Percentiles rank a stretch among this genome's conserved stretches.
Conservation (phyloP, 2,329 filamentous ascomycete species). For the Aspergillus pseudonomiae region DNA sequence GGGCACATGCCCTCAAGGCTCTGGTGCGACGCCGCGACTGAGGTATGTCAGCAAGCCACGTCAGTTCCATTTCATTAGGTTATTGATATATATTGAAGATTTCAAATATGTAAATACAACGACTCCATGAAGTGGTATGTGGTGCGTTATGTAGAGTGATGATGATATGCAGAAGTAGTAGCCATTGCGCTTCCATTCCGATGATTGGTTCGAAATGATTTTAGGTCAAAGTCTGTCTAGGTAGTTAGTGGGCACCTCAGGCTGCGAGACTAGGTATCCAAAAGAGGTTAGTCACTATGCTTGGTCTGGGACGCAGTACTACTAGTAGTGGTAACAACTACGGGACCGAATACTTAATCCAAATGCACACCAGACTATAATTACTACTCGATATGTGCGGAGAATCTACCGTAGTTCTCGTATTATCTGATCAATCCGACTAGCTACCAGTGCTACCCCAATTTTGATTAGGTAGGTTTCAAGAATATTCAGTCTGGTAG, state of each 20-base stretch:
- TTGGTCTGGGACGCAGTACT: not conserved
- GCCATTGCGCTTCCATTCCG: not conserved
- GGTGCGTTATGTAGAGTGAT: not conserved
- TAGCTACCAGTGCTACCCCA: too few relatives aligned
- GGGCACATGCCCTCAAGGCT: slow-evolving; percentile 35
- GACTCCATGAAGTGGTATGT: not conserved
- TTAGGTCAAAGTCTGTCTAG: too few relatives aligned
- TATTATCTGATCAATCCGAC: not conserved
- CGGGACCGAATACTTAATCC: not conserved
- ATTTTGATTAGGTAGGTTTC: not conserved
- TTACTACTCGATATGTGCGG: too few relatives aligned
- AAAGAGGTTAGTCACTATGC: not conserved
- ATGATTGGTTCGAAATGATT: not conserved
- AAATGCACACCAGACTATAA: too few relatives aligned
- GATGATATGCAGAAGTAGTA: not conserved
- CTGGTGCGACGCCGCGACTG: slow-evolving; percentile 36
- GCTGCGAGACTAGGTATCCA: too few relatives aligned
- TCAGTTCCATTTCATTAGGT: slow-evolving; percentile 33
- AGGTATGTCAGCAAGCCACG: slow-evolving; percentile 38
- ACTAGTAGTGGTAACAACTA: not conserved
- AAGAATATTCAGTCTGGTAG: not conserved
- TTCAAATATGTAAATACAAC: not conserved
- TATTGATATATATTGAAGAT: not conserved
- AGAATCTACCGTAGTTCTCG: not conserved
- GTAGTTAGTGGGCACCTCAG: too few relatives aligned